Evolutionary conservation across 306 rosid species (phyloP), one percentile per base, ranked within the genome.

Genomic region (Cicer yamashitae): DNA sequence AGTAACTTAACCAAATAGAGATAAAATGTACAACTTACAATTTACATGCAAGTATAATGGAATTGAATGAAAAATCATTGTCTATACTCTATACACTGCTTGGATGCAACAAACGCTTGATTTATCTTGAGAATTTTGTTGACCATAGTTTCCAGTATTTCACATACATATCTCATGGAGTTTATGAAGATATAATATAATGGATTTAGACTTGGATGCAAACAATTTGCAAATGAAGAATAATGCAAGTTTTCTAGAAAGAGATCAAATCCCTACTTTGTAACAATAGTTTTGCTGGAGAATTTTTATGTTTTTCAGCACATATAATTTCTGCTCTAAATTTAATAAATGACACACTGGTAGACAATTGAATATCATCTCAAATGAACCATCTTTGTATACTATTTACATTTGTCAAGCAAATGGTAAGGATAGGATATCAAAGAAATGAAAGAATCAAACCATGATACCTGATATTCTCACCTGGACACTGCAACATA

Each of bases 401-500:
- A 66, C 20, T 43, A 72, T 44, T 76, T 34, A 34, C 41, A 40
- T 70, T 25, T 54, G 7, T 67, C 37, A 66, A 56, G 56, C 11
- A 79, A 37, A 65, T 25, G 15, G 43, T 58, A 56, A 63, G 22
- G 67, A 53, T 34, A 34, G 46, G 11, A 40, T 46, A 56, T 50
- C 8, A 47, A 38, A 43, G 22, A 25, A 54, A 73, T 18, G 22
- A 70, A 59, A 70, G 46, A 67, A 71, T n/a, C 10, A 59, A 40
- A 59, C 38, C 54, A 14, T 30, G 48, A 60, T 86, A 87, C 87
- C 88, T 80, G 77, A 75, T 51, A 75, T 82, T 80, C 96, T 94
- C 93, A 94, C 99, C 98, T 89, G 96, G 88, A 80, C 83, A 85
- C 70, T 89, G 96, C 63, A 84, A 77, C 86, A 73, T 70, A 77